These are phyloP conservation scores for Maudiozyma serrabonitensis DNA, from an alignment of 805 yeast genomes.

Conservation along the genomic window DNA sequence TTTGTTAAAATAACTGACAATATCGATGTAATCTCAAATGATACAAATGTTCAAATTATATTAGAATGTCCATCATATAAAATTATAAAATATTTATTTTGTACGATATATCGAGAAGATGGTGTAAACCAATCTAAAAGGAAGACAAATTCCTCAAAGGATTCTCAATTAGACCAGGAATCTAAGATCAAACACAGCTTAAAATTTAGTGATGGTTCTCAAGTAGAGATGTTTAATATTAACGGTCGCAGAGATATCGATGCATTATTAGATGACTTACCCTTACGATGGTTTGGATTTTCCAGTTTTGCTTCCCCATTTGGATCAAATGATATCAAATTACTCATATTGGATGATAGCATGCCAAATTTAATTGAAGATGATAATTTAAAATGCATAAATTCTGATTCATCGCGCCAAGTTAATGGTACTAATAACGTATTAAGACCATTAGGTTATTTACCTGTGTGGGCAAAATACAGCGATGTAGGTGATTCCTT, in stretches of 20 bases:
- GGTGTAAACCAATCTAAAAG: neutral
- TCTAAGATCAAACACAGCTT: conserved; percentile 22
- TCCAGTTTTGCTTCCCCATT: conserved; percentile 29
- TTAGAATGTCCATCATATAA: neutral
- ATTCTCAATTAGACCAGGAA: conserved; percentile 2
- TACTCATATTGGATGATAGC: conserved; percentile 28
- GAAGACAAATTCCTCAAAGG: neutral
- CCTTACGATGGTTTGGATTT: conserved; percentile 34
- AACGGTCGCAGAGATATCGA: conserved; percentile 28
- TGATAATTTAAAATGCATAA: neutral
- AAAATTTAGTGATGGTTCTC: conserved; percentile 20
- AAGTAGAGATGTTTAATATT: conserved; percentile 23
- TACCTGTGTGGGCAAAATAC: conserved; percentile 27
- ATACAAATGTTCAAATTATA: conserved; percentile 3
- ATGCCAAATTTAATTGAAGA: conserved; percentile 26
- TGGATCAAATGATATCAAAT: conserved; percentile 29
- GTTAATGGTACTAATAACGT: conserved; percentile 3
- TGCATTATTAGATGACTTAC: conserved; percentile 22
- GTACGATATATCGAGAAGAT: conserved; percentile 23
- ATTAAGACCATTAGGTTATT: conserved; percentile 13
- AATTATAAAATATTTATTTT: conserved; percentile 23
- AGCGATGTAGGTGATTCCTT: conserved; percentile 19
- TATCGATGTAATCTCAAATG: neutral
- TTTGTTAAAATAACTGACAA: conserved; percentile 1
- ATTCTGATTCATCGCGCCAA: neutral